Conservation (phyloP, 2,329 filamentous ascomycete species). For the Pleomassaria siparia region DNA sequence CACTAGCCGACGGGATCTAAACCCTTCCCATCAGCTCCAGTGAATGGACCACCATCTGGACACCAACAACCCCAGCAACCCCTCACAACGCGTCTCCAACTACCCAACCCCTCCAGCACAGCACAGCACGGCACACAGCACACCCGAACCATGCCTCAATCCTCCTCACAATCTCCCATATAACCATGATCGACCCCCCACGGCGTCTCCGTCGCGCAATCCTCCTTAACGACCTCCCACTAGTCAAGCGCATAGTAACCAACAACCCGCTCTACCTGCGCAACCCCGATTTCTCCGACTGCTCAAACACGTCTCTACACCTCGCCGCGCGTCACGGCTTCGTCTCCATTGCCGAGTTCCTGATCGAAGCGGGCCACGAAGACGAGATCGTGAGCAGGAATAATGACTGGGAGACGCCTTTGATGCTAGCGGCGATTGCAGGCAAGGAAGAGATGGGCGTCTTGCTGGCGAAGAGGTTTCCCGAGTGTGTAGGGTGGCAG, state of each 20-base stretch:
- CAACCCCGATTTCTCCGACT: constrained; percentile 75
- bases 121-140: background rate
- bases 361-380: constrained; percentile 77
- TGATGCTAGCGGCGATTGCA: constrained; percentile 73
- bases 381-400: constrained; percentile 72
- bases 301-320: constrained; percentile 83
- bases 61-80: background rate
- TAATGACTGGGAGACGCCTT: constrained; percentile 74
- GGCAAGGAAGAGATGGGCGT: constrained; percentile 75
- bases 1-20: too few relatives aligned
- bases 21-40: too few relatives aligned
- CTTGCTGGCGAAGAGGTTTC: constrained; percentile 66
- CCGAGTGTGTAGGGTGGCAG: constrained; percentile 62
- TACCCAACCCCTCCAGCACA: background rate
- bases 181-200: constrained; percentile 66
- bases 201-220: constrained; percentile 82
- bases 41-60: background rate
- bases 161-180: background rate
- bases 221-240: constrained; percentile 68
- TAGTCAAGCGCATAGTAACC: constrained; percentile 75
- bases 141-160: background rate
- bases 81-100: background rate
- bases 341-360: constrained; percentile 66
- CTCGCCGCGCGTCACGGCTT: constrained; percentile 75
- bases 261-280: constrained; percentile 71